A percentile compares a stretch with the other conserved stretches of the same genome.
Conservation (phyloP, 2,329 filamentous ascomycete species). For the Arachnopeziza araneosa region DNA sequence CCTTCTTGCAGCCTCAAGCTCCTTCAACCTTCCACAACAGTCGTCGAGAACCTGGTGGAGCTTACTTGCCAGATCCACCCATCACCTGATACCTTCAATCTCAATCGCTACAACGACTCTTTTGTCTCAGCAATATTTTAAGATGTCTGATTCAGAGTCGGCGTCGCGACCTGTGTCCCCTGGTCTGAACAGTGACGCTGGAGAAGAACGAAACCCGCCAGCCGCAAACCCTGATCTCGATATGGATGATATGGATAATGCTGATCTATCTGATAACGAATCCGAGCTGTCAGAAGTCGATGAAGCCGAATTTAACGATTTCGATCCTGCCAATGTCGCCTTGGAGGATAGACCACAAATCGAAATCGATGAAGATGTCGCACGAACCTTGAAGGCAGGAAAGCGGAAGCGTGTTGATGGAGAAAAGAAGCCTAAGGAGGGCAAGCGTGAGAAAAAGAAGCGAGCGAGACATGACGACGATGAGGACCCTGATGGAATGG, state of each 20-base stretch:
- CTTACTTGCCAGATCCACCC: neutral
- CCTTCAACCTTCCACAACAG: neutral
- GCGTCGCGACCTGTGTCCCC: slow-evolving; percentile 18
- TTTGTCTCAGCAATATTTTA: neutral
- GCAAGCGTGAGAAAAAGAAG: slow-evolving; percentile 63
- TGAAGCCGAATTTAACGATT: slow-evolving; percentile 64
- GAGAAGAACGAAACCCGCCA: slow-evolving; percentile 16
- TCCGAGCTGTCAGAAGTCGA: slow-evolving; percentile 62
- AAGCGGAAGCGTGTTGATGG: slow-evolving; percentile 61
- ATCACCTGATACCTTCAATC: neutral
- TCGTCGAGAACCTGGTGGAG: neutral
- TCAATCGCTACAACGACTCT: neutral
- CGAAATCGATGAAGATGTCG: slow-evolving; percentile 63
- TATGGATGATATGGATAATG: slow-evolving; percentile 25
- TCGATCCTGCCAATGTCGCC: slow-evolving; percentile 58
- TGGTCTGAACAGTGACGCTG: slow-evolving; percentile 17
- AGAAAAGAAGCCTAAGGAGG: slow-evolving; percentile 65
- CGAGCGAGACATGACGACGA: slow-evolving; percentile 48
- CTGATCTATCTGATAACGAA: slow-evolving; percentile 38
- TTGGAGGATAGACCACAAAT: slow-evolving; percentile 54
- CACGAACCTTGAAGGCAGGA: slow-evolving; percentile 57
- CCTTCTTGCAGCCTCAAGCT: neutral
- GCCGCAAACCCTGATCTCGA: slow-evolving; percentile 26
- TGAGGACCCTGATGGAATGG: slow-evolving; percentile 41
- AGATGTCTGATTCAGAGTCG: slow-evolving; percentile 27